phyloP scores from a whole-genome alignment of 495 filamentous ascomycete genomes.

The Neurospora sublineolata region DNA sequence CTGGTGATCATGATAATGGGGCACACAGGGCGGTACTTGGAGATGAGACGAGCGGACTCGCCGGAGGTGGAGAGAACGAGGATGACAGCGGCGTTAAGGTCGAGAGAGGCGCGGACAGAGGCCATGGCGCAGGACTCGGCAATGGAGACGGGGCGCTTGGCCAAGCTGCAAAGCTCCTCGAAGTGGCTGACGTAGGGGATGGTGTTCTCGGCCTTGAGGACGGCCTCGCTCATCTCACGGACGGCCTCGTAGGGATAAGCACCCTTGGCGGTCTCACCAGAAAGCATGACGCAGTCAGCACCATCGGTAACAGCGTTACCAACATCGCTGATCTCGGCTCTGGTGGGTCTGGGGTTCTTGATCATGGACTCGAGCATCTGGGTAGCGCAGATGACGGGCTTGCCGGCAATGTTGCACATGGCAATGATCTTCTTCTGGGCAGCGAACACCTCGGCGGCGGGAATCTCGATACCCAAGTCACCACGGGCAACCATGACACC shows the following conservation, averaged over 20 bases:
- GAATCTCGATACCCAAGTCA: slow-evolving; percentile 97
- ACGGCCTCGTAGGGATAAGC: slow-evolving; percentile 88
- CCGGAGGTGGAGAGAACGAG: slow-evolving; percentile 87
- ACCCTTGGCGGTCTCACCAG: slow-evolving; percentile 97
- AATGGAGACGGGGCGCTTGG: slow-evolving; percentile 67
- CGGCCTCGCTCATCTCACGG: slow-evolving; percentile 94
- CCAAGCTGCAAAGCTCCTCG: slow-evolving; percentile 80
- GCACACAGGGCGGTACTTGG: slow-evolving; percentile 97
- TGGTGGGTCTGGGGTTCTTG: slow-evolving; percentile 94
- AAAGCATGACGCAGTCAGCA: slow-evolving; percentile 98
- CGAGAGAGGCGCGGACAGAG: slow-evolving; percentile 83
- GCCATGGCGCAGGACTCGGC: slow-evolving; percentile 92
- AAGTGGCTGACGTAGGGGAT: slow-evolving; percentile 95
- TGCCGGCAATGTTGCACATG: slow-evolving; percentile 98
- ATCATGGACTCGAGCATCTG: slow-evolving; percentile 92
- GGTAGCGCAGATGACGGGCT: slow-evolving; percentile 86
- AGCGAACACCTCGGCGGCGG: slow-evolving; percentile 94
- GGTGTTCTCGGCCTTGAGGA: slow-evolving; percentile 86
- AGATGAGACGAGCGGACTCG: slow-evolving; percentile 81
- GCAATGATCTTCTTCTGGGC: slow-evolving; percentile 99
- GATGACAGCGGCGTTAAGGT: slow-evolving; percentile 92
- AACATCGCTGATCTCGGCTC: slow-evolving; percentile 96
- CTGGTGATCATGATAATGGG: slow-evolving; percentile 98
- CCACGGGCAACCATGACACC: slow-evolving; percentile 99
- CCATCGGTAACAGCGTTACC: slow-evolving; percentile 96